Conservation (phyloP, 495 filamentous ascomycete genomes). For the Haplographium delicatum region DNA sequence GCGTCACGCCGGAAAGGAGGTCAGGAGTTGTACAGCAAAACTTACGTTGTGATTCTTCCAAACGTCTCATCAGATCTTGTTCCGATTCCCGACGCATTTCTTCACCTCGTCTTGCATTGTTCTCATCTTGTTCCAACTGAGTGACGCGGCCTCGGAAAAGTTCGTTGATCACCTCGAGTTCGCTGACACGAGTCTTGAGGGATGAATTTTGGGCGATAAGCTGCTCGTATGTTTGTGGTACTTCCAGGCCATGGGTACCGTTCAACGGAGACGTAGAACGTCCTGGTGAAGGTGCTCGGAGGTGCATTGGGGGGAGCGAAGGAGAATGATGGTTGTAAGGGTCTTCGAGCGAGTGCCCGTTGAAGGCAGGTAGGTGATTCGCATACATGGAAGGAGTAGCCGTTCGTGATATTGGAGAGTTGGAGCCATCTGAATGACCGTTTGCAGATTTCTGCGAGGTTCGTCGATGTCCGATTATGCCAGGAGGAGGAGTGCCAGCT, state of each 20-base stretch:
- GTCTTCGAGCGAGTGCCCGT: slow-evolving; percentile 62
- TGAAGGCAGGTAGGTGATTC: slow-evolving; percentile 63
- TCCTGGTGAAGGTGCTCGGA: slow-evolving; percentile 63
- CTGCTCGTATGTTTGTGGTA: slow-evolving; percentile 74
- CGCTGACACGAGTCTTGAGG: slow-evolving; percentile 84
- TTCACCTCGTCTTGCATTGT: slow-evolving; percentile 56
- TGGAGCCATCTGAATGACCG: slow-evolving; percentile 69
- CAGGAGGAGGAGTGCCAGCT: slow-evolving; percentile 42
- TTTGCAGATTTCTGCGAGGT: slow-evolving; percentile 66
- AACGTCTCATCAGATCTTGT: slow-evolving; percentile 54
- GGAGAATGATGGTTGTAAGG: slow-evolving; percentile 56
- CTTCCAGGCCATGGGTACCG: slow-evolving; percentile 66
- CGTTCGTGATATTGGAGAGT: slow-evolving; percentile 84
- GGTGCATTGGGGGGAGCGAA: slow-evolving; percentile 44
- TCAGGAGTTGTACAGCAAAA: no score
- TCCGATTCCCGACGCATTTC: slow-evolving; percentile 47
- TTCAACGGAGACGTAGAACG: slow-evolving; percentile 63
- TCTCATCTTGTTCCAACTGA: slow-evolving; percentile 78
- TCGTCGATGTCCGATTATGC: slow-evolving; percentile 44
- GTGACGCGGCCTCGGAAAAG: slow-evolving; percentile 83
- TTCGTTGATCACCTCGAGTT: slow-evolving; percentile 94
- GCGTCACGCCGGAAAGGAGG: no score
- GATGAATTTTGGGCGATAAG: slow-evolving; percentile 70
- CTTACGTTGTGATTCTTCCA: slow-evolving; percentile 70
- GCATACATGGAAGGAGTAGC: slow-evolving; percentile 69